Evolutionary conservation across 257 asterid genomes (phyloP).

Genomic region (Rhazya stricta): DNA sequence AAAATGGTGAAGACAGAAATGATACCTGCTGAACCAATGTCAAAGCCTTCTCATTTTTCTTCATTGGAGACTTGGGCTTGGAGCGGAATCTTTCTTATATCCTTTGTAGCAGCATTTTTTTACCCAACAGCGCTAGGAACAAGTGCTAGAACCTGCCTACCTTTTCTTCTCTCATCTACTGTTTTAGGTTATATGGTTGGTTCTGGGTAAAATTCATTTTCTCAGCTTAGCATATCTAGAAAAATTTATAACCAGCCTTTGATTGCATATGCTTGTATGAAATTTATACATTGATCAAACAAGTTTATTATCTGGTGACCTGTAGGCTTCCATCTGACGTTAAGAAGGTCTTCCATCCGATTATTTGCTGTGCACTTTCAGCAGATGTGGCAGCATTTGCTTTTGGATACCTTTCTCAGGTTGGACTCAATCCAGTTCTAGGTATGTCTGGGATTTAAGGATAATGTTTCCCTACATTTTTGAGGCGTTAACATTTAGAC

Average conservation of each 20-base stretch:
- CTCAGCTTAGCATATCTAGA: slow-evolving; percentile 9
- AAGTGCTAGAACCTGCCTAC: slow-evolving; percentile 80
- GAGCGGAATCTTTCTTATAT: slow-evolving; percentile 54
- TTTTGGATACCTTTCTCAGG: slow-evolving; percentile 56
- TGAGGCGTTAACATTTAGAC: neutral
- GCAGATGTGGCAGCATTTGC: slow-evolving; percentile 87
- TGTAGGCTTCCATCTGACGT: slow-evolving; percentile 71
- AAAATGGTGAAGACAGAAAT: slow-evolving; percentile 80
- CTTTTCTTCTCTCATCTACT: slow-evolving; percentile 87
- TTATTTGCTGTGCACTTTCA: slow-evolving; percentile 76
- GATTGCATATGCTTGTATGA: neutral
- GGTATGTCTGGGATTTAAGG: slow-evolving; percentile 33
- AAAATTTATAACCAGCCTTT: neutral
- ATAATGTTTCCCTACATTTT: neutral
- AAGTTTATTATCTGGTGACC: slow-evolving; percentile 3
- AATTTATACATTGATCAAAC: neutral
- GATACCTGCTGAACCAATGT: slow-evolving; percentile 90
- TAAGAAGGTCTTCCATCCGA: slow-evolving; percentile 86
- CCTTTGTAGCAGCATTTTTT: slow-evolving; percentile 60
- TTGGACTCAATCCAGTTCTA: slow-evolving; percentile 74
- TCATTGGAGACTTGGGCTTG: slow-evolving; percentile 74
- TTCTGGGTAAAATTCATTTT: slow-evolving; percentile 51
- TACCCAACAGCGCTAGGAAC: slow-evolving; percentile 83
- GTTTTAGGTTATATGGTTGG: slow-evolving; percentile 86
- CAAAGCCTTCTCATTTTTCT: slow-evolving; percentile 82